Conservation (phyloP, 495 filamentous ascomycete genomes). For the Apiosordaria backusii region DNA sequence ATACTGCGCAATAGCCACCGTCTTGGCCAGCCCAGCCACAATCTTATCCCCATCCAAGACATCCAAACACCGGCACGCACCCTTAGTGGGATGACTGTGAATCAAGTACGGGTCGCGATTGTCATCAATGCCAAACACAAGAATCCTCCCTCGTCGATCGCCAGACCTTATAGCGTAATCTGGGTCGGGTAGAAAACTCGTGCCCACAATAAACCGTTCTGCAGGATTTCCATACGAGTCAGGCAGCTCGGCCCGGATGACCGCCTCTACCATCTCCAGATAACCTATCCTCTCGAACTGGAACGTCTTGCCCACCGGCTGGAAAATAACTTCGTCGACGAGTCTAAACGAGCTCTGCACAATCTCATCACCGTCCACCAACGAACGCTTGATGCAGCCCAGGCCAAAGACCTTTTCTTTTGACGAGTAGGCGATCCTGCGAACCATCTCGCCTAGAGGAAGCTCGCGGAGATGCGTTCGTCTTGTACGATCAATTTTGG, state of each 20-base stretch:
- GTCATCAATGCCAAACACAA: constrained; percentile 77
- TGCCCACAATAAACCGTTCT: constrained; percentile 87
- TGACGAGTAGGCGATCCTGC: constrained; percentile 81
- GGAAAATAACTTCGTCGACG: constrained; percentile 52
- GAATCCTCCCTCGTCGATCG: constrained; percentile 66
- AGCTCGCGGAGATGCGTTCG: constrained; percentile 83
- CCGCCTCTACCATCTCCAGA: constrained; percentile 79
- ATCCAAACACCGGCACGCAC: constrained; percentile 73
- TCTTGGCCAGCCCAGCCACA: constrained; percentile 81
- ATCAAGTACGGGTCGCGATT: constrained; percentile 67
- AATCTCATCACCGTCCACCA: constrained; percentile 45
- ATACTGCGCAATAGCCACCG: constrained; percentile 65
- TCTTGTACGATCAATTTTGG: constrained; percentile 75
- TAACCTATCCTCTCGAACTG: constrained; percentile 48
- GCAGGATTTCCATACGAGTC: constrained; percentile 57
- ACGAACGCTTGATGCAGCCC: constrained; percentile 69
- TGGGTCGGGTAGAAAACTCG: constrained; percentile 67
- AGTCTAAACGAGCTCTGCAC: constrained; percentile 48
- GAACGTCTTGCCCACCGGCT: constrained; percentile 41
- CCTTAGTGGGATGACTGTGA: constrained; percentile 60
- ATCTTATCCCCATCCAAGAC: constrained; percentile 68
- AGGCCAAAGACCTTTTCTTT: constrained; percentile 78
- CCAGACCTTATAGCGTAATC: constrained; percentile 24
- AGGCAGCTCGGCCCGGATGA: constrained; percentile 72
- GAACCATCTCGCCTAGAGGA: constrained; percentile 73